Conservation (phyloP, 176 grass and related monocot species). For the Alloteropsis semialata region DNA sequence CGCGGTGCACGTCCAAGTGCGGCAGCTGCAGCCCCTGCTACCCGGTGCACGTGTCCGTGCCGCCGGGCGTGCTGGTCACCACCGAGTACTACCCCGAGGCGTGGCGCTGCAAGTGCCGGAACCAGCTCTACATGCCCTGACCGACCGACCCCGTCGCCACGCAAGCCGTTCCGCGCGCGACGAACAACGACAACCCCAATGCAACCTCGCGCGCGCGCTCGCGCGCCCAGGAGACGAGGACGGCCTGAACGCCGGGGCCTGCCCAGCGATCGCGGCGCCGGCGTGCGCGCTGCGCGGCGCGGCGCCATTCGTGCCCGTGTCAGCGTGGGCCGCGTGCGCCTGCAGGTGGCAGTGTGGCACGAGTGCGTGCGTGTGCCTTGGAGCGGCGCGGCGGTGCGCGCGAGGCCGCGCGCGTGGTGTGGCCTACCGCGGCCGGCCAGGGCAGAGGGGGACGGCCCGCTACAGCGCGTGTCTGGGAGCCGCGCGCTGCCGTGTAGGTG, state of each 20-base stretch:
- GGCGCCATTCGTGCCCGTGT: not conserved
- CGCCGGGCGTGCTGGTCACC: constrained; percentile 56
- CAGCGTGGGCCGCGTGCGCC: not conserved
- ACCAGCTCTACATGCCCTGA: constrained; percentile 85
- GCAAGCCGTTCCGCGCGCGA: no score
- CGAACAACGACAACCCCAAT: no score
- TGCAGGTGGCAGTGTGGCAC: no score
- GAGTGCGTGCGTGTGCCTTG: not conserved
- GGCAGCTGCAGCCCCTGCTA: constrained; percentile 71
- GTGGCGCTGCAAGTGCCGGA: constrained; percentile 87
- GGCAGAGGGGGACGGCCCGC: not conserved
- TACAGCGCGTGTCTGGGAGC: not conserved
- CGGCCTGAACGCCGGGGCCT: not conserved
- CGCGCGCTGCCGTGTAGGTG: not conserved
- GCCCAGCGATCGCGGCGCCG: not conserved
- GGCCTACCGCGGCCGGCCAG: not conserved
- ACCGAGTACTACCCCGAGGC: constrained; percentile 93
- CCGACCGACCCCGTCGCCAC: no score
- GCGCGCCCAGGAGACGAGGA: not conserved
- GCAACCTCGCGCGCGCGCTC: not conserved
- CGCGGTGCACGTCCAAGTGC: constrained; percentile 74
- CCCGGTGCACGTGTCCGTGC: constrained; percentile 77
- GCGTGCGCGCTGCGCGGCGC: not conserved
- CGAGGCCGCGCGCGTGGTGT: not conserved
- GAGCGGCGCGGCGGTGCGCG: not conserved